Base-by-base conservation (phyloP, 139 green algal species). In the Monoraphidium neglectum region DNA sequence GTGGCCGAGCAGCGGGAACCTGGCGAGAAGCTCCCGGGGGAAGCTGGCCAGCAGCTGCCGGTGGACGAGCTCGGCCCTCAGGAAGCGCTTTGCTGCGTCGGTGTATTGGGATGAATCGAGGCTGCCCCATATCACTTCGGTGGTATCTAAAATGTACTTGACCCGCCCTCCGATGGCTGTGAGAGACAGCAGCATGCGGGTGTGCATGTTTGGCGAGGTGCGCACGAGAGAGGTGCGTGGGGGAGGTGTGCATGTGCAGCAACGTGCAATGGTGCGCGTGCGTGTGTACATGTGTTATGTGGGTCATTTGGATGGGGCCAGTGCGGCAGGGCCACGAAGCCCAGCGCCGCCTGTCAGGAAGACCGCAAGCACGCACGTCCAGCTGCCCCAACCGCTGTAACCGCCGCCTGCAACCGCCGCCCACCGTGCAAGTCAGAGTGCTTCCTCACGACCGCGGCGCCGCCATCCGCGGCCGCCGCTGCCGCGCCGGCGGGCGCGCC, bases 141-240 rank as follows among this genome's bases (percentile, higher is more conserved):
- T 95, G 0, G 96, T 98, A 83, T 99, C 96, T 56, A 99, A 78
- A 18, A 99, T 72, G 83, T 95, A 99, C 70, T 97, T 98, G 33
- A 99, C 83, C 18, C 96, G 87, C 66, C 83, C 88, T 46, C 94
- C 93, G 56, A 98, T 59, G 26, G 86, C 90, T 93, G 84, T 67
- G 71, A 12, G 69, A 4, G 46, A 37, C 38, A 28, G 38, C n/a
- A 38, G 16, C 5, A 66, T 13, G 59, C n/a, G n/a, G n/a, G n/a
- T n/a, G 28, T 12, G 56, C 32, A n/a, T 63, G 18, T 35, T 33
- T 10, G 30, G 28, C 12, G 5, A 63, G 56, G 18, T 26, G 47
- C 15, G 16, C 47, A 26, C 16, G 47, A 26, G 47, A 56, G 47
- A 15, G 47, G 15, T 15, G 47, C 16, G 47, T 56, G 18, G 13